Evolutionary conservation across 2,329 filamentous ascomycete genomes (phyloP).

Genomic region (Phialocephala sp.): DNA sequence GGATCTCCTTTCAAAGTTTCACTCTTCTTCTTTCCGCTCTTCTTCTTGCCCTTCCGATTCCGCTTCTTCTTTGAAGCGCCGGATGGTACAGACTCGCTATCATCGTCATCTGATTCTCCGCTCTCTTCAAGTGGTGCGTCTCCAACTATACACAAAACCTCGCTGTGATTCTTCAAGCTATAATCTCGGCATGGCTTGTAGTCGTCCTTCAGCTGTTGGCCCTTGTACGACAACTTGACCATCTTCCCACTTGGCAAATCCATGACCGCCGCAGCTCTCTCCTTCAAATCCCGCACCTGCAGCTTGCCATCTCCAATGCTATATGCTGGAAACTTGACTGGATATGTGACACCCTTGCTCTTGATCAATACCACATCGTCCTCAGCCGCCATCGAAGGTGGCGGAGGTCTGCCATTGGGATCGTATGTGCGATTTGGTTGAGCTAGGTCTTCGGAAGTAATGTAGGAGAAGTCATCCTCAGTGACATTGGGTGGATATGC

Average conservation of each 20-base stretch:
- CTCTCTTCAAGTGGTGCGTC: slow-evolving; percentile 53
- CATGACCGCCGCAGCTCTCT: slow-evolving; percentile 71
- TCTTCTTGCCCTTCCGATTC: slow-evolving; percentile 48
- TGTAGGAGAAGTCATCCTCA: slow-evolving; percentile 81
- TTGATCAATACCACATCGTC: slow-evolving; percentile 76
- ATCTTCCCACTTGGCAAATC: slow-evolving; percentile 61
- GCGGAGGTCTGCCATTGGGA: slow-evolving; percentile 47
- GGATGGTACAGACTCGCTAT: slow-evolving; percentile 47
- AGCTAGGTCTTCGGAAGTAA: slow-evolving; percentile 76
- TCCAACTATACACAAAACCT: slow-evolving; percentile 63
- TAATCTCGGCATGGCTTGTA: slow-evolving; percentile 61
- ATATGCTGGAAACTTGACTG: slow-evolving; percentile 75
- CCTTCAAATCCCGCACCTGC: slow-evolving; percentile 67
- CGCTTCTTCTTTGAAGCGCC: slow-evolving; percentile 36
- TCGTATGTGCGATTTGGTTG: slow-evolving; percentile 51
- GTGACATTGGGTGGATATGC: slow-evolving; percentile 65
- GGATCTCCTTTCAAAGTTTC: slow-evolving; percentile 28
- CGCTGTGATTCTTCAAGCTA: slow-evolving; percentile 66
- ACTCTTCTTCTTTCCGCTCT: slow-evolving; percentile 46
- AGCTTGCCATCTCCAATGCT: slow-evolving; percentile 77
- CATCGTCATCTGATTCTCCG: slow-evolving; percentile 51
- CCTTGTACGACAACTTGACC: slow-evolving; percentile 77
- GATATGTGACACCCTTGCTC: slow-evolving; percentile 68
- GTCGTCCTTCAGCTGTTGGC: slow-evolving; percentile 70
- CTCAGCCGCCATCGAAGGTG: slow-evolving; percentile 52